Conservation (phyloP, 805 yeast species). For the Metschnikowia picachoensis region DNA sequence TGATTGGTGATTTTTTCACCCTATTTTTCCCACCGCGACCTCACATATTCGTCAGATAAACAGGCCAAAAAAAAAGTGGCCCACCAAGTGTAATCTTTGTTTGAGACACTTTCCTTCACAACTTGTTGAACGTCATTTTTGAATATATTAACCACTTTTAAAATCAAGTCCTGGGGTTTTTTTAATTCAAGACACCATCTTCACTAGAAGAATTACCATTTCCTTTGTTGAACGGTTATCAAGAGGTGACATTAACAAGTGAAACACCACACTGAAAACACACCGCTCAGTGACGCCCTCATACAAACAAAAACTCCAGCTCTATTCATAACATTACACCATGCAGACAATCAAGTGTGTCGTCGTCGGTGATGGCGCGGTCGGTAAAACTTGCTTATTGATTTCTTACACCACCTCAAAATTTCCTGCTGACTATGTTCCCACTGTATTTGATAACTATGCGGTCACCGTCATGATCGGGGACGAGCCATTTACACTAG, state of each 20-base stretch:
- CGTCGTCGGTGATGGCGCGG: slow-evolving; percentile 99
- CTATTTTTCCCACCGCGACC: slow-evolving; percentile 6
- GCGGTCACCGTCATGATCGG: slow-evolving; percentile 96
- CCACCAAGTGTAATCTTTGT: slow-evolving; percentile 9
- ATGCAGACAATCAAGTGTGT: slow-evolving; percentile 84
- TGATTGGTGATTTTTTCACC: slow-evolving; percentile 9
- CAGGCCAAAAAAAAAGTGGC: slow-evolving; percentile 6
- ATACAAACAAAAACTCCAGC: not conserved
- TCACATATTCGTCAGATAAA: slow-evolving; percentile 4
- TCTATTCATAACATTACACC: not conserved
- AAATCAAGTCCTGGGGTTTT: too few species aligned
- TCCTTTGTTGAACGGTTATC: too few species aligned
- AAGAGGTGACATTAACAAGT: not conserved
- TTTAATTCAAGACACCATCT: too few species aligned
- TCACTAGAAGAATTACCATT: too few species aligned
- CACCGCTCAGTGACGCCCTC: not conserved
- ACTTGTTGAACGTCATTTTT: not conserved
- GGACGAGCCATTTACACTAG: slow-evolving; percentile 95
- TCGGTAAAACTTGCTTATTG: slow-evolving; percentile 92
- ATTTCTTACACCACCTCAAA: slow-evolving; percentile 96
- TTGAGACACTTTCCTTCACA: slow-evolving; percentile 7
- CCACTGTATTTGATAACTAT: slow-evolving; percentile 95
- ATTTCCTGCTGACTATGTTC: slow-evolving; percentile 97
- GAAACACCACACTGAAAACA: slow-evolving; percentile 5
- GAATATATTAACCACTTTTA: too few species aligned